These are phyloP conservation scores for Trypanosoma congolense DNA, from an alignment of 208 protist species.

Conservation along the genomic window DNA sequence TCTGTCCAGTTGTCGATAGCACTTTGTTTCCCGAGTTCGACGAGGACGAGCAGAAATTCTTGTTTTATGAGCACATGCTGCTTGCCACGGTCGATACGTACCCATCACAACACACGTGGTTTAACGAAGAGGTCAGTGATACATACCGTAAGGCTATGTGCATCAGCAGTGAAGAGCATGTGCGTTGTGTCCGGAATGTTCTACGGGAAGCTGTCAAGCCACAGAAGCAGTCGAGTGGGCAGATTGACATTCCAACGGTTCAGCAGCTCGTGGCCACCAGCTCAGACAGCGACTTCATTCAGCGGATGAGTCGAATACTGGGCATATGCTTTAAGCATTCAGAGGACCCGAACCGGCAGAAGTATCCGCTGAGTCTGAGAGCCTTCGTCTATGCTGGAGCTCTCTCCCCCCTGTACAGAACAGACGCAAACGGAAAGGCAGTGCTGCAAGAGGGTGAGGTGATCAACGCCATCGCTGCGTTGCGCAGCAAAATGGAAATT, in stretches of 20 bases:
- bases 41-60: constrained; percentile 20
- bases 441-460: constrained; percentile 28
- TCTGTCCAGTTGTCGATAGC: constrained; percentile 39
- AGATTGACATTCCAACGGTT: constrained; percentile 23
- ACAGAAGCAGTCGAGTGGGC: constrained; percentile 4
- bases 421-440: constrained; percentile 20
- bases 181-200: constrained; percentile 35
- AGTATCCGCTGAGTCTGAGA: constrained; percentile 49
- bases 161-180: constrained; percentile 47
- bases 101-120: constrained; percentile 4
- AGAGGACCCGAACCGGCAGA: constrained; percentile 6
- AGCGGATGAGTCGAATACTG: constrained; percentile 29
- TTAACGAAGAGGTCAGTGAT: constrained; percentile 28
- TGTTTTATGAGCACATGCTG: constrained; percentile 64
- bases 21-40: constrained; percentile 26
- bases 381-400: constrained; percentile 41
- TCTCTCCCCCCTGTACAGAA: constrained; percentile 43
- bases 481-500: constrained; percentile 35
- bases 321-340: constrained; percentile 8
- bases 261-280: constrained; percentile 25
- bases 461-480: constrained; percentile 14
- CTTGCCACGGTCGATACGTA: constrained; percentile 28
- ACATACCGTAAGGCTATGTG: constrained; percentile 37
- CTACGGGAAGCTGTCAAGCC: constrained; percentile 14
- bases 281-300: constrained; percentile 33